phyloP scores from a whole-genome alignment of 345 rosid species.

The Dipteronia sinensis region DNA sequence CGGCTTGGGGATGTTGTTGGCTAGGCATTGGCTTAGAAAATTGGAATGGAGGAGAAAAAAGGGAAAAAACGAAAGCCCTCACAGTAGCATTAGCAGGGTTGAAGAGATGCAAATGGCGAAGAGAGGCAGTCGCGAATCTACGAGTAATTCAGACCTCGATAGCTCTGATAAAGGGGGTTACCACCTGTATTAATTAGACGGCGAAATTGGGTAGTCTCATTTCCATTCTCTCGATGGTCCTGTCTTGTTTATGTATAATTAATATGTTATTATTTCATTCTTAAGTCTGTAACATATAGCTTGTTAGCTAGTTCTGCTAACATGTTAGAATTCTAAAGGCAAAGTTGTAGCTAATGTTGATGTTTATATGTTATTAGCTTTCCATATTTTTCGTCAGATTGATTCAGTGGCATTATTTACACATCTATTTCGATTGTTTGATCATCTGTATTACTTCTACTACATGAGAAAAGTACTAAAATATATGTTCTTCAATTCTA shows the following conservation, averaged over 20 bases:
- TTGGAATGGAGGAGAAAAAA: slow-evolving; percentile 43
- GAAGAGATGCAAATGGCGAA: slow-evolving; percentile 40
- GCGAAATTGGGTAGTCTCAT: no score
- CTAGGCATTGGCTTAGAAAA: slow-evolving; percentile 45
- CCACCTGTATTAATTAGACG: slow-evolving; percentile 29
- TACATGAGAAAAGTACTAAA: background rate
- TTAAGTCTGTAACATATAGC: background rate
- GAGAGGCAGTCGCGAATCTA: slow-evolving; percentile 28
- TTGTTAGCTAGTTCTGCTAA: background rate
- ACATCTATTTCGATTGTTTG: background rate
- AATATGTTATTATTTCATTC: background rate
- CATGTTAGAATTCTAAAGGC: no score
- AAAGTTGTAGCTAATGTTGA: no score
- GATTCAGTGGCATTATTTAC: background rate
- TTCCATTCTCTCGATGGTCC: background rate
- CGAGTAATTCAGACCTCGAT: slow-evolving; percentile 42
- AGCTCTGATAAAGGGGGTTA: slow-evolving; percentile 47
- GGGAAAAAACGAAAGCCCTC: slow-evolving; percentile 28
- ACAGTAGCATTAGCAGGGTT: slow-evolving; percentile 37
- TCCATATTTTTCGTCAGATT: no score
- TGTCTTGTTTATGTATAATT: background rate
- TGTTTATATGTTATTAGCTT: no score
- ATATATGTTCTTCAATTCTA: background rate
- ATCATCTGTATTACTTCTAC: background rate
- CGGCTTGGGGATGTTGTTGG: slow-evolving; percentile 42